Evolutionary conservation across 805 yeast genomes (phyloP).

Genomic region (Pichia thaimueangensis): DNA sequence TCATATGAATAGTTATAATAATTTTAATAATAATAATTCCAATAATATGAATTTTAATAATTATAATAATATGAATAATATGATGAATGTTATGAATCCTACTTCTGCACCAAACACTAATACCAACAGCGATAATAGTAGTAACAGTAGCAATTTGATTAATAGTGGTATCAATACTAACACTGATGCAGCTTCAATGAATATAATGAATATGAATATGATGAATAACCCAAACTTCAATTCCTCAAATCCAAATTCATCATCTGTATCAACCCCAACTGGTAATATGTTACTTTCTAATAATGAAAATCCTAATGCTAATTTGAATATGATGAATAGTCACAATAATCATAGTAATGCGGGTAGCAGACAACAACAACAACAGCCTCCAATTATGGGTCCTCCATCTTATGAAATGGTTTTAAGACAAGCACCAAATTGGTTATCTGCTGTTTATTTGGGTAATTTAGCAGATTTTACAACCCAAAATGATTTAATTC

Average conservation of each 20-base stretch:
- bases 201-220: slow-evolving; percentile 5
- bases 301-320: not conserved
- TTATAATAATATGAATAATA: slow-evolving; percentile 5
- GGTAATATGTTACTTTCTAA: not conserved
- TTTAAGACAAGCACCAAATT: slow-evolving; percentile 69
- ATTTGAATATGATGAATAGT: slow-evolving; percentile 2
- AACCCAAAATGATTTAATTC: slow-evolving; percentile 65
- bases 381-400: slow-evolving; percentile 16
- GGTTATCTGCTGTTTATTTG: slow-evolving; percentile 81
- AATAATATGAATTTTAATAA: slow-evolving; percentile 9
- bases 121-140: not conserved
- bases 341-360: slow-evolving; percentile 1
- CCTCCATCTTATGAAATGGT: slow-evolving; percentile 54
- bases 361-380: slow-evolving; percentile 1
- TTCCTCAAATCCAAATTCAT: not conserved
- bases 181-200: not conserved
- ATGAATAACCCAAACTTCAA: not conserved
- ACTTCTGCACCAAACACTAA: not conserved
- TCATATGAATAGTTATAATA: not conserved
- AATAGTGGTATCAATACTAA: not conserved
- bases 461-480: slow-evolving; percentile 80
- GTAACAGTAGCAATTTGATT: not conserved
- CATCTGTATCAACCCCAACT: slow-evolving; percentile 2
- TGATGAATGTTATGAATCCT: not conserved
- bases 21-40: not conserved